Base-by-base conservation (phyloP, 768 basidiomycete species). In the Pleurotus tuoliensis region DNA sequence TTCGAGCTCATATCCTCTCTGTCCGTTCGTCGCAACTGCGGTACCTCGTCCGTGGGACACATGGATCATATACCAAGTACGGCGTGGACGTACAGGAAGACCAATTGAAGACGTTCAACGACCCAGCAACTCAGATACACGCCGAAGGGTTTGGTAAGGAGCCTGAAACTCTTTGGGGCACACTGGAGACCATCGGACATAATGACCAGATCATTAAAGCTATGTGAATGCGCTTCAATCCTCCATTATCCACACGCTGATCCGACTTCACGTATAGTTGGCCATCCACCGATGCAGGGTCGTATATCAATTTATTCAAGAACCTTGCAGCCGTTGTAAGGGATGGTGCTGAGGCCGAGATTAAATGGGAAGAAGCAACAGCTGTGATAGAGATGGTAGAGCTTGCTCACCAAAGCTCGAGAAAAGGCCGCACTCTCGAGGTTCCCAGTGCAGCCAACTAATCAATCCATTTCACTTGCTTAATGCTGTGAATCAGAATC, bases 71-170 rank as follows among this genome's bases (percentile, higher is more conserved):
- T 70, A 74, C 79, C 57, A 94, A 96, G 69, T 81, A 78, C 63
- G 91, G 91, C 4, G 67, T 90, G 18, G 92, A 93, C 67, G 71
- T 83, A 2, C 92, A 94, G 66, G 92, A 94, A 70, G 83, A 84
- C 51, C 86, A 90, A 60, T 79, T 92, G 49, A 85, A 84, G 64
- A 75, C 67, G 9, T 81, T 85, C 49, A 64, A 78, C 7, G 68
- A 72, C 4, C 81, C 82, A 22, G 67, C 63, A 13, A 73, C 69
- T 9, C 82, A 82, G 40, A 65, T 79, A 18, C 18, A 40, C 59
- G 73, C 73, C 45, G 58, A 69, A 3, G 66, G 67, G 24, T 87
- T 81, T 61, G 90, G 88, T 9, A 70, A 69, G 56, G 88, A 90
- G 67, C 82, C 86, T 2, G 78, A 84, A 64, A 73, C 74, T 39